phyloP scores from a whole-genome alignment of 2,329 filamentous ascomycete species.

The Pseudogymnoascus sp. region DNA sequence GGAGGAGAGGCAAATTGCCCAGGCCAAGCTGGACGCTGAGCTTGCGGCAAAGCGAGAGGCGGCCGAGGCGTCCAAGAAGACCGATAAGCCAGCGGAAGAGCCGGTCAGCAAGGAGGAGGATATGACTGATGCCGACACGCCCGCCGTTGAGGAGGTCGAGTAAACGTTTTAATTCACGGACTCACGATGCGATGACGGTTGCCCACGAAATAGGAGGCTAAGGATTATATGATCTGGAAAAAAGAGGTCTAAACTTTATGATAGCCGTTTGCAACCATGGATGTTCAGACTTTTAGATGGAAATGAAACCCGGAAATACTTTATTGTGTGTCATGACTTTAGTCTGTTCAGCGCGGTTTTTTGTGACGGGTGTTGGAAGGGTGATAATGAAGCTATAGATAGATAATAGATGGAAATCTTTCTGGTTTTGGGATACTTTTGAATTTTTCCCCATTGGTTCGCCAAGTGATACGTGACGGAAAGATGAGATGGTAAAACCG shows the following conservation, averaged over 20 bases:
- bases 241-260: not conserved
- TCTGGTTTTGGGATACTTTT: not conserved
- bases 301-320: slow-evolving; percentile 10
- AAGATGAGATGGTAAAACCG: not conserved
- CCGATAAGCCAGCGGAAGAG: slow-evolving; percentile 37
- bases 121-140: slow-evolving; percentile 53
- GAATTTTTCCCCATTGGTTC: not conserved
- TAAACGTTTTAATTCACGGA: slow-evolving; percentile 9
- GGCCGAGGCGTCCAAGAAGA: slow-evolving; percentile 40
- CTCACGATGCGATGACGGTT: slow-evolving; percentile 10
- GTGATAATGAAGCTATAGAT: slow-evolving; percentile 1
- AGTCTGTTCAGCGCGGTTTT: not conserved
- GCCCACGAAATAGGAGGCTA: slow-evolving; percentile 4
- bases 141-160: slow-evolving; percentile 38
- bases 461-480: not conserved
- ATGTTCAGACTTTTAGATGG: slow-evolving; percentile 10
- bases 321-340: slow-evolving; percentile 7
- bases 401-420: not conserved
- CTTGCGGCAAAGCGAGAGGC: slow-evolving; percentile 53
- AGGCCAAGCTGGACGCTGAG: slow-evolving; percentile 70
- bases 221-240: not conserved
- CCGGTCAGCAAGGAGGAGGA: slow-evolving; percentile 44
- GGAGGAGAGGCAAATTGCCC: slow-evolving; percentile 68
- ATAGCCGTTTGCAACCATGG: slow-evolving; percentile 10
- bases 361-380: slow-evolving; percentile 2